Conservation (phyloP, 345 rosid genomes). For the Theobroma cacao region DNA sequence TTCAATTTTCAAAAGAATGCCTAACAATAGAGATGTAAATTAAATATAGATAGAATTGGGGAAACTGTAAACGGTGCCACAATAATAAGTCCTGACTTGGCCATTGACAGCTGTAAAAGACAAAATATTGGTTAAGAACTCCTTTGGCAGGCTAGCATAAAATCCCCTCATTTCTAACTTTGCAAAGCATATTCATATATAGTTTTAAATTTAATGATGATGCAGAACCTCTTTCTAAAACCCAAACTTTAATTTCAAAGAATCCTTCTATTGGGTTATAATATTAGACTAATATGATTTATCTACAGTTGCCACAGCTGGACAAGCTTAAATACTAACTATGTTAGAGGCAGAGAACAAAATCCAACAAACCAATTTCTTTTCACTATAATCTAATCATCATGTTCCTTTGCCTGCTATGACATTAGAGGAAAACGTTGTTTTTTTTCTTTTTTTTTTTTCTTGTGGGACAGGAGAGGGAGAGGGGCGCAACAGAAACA, state of each 20-base stretch:
- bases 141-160: neutral
- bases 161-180: neutral
- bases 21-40: neutral
- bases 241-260: neutral
- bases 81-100: neutral
- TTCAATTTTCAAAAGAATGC: neutral
- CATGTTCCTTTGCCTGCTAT: neutral
- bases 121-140: neutral
- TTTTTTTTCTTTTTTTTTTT: neutral
- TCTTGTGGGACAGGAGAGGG: neutral
- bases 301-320: neutral
- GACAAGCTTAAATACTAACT: neutral
- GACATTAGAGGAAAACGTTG: neutral
- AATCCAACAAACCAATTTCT: neutral
- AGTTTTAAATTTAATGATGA: neutral
- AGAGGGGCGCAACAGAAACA: neutral
- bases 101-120: neutral
- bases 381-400: no score
- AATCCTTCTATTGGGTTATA: neutral
- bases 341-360: neutral
- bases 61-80: neutral
- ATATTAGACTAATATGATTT: neutral
- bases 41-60: neutral
- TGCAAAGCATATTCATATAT: neutral
- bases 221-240: neutral